Evolutionary conservation across 441 rosid genomes (phyloP).

Genomic region (Sinapis alba): DNA sequence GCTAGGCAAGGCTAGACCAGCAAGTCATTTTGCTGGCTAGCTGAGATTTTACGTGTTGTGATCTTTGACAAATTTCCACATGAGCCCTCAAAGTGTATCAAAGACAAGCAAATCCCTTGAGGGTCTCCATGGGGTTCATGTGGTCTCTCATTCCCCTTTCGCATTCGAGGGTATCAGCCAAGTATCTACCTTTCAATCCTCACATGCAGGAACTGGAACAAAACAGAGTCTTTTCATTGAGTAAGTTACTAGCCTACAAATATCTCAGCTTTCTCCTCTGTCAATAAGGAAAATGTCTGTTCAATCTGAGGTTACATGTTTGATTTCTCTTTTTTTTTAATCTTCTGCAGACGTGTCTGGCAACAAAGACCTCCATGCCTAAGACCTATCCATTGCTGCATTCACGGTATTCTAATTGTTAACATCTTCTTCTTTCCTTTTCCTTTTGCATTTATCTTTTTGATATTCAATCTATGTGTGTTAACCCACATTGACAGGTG

Average conservation of each 20-base stretch:
- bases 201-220: conserved; percentile 46
- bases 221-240: conserved; percentile 65
- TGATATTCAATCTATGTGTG: not conserved
- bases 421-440: not conserved
- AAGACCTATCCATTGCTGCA: conserved; percentile 71
- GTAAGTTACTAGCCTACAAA: conserved; percentile 44
- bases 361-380: conserved; percentile 93
- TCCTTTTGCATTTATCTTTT: not conserved
- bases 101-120: conserved; percentile 61
- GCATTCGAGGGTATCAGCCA: conserved; percentile 50
- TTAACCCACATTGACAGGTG: conserved; percentile 54
- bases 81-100: conserved; percentile 54
- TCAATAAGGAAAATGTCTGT: too few species aligned
- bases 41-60: conserved; percentile 22
- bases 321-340: conserved; percentile 10
- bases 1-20: conserved; percentile 72
- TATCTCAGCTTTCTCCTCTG: not conserved
- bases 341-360: conserved; percentile 72
- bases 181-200: conserved; percentile 45
- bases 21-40: conserved; percentile 65
- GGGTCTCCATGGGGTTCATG: conserved; percentile 74
- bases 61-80: conserved; percentile 20
- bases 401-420: conserved; percentile 50
- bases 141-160: conserved; percentile 77
- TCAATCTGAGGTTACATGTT: conserved; percentile 5